Evolutionary conservation across 2,329 filamentous ascomycete species (phyloP), one percentile per base, ranked within the genome.

Genomic region (Chrysoporthe deuterocubensis): DNA sequence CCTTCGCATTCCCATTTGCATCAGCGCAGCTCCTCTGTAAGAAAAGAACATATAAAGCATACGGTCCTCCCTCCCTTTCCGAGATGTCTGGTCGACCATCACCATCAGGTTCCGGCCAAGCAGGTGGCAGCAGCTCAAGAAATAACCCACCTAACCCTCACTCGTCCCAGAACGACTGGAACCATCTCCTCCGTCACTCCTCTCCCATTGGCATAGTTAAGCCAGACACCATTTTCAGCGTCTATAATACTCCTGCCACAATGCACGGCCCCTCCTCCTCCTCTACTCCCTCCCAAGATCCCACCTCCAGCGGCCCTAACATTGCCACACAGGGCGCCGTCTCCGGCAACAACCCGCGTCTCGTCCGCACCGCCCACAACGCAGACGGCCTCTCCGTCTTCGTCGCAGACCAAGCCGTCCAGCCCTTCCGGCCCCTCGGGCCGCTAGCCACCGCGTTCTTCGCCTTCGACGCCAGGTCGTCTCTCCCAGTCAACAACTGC

Each of bases 321-420:
- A 44, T 37, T 42, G 50, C 65, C 11, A 44, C 21, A 48, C 65
- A 67, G 13, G 65, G 60, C 9, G 40, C 52, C 16, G 16, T 56
- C 9, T 43, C 60, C 42, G 54, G 18, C 57, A 44, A 44, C 57
- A 16, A 44, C 42, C 72, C 75, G 14, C 77, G 76, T 37, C 63
- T 79, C 9, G 72, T 79, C 32, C 68, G 73, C 60, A 78, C 77
- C 6, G 69, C 71, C 9, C 76, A 79, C 72, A 68, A 68, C 16
- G 59, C 71, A 14, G 71, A 74, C 57, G 78, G 78, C 21, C 73
- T 67, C 13, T 77, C 79, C 26, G 70, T 78, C 62, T 78, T 80
- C 71, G 68, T 66, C 4, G 68, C 72, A 0, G 78, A 80, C 72
- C 65, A 64, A 21, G 34, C 65, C n/a, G 40, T 75, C 16, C 21